Percentiles rank a stretch among this genome's conserved stretches.
phyloP scores from a whole-genome alignment of 495 filamentous ascomycete species.

The Clavariopsis aquatica region DNA sequence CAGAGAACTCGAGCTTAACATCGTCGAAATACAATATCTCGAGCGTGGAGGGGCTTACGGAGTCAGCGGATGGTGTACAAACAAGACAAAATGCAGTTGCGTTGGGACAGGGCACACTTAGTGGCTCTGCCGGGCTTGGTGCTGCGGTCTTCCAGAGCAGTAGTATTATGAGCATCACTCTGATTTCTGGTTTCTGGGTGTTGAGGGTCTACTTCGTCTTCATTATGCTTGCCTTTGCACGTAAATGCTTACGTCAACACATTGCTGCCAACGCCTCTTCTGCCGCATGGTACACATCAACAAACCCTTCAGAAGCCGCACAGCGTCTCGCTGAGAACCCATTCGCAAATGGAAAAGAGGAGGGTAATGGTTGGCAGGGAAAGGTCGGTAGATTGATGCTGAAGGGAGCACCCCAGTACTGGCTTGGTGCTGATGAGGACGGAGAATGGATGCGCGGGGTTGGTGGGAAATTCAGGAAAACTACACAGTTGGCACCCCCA shows the following conservation, averaged over 20 bases:
- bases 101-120: slow-evolving; percentile 45
- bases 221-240: slow-evolving; percentile 76
- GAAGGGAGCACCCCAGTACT: slow-evolving; percentile 67
- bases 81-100: slow-evolving; percentile 56
- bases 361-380: slow-evolving; percentile 76
- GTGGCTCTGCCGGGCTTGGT: slow-evolving; percentile 43
- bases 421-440: slow-evolving; percentile 62
- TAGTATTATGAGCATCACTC: slow-evolving; percentile 70
- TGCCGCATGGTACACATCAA: slow-evolving; percentile 22
- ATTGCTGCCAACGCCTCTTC: slow-evolving; percentile 36
- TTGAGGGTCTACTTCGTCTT: slow-evolving; percentile 76
- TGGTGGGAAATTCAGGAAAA: slow-evolving; percentile 55
- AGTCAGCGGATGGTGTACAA: slow-evolving; percentile 47
- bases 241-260: slow-evolving; percentile 65
- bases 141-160: slow-evolving; percentile 64
- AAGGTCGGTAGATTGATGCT: slow-evolving; percentile 74
- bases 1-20: slow-evolving; percentile 69
- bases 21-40: slow-evolving; percentile 63
- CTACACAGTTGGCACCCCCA: slow-evolving; percentile 24
- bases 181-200: slow-evolving; percentile 70
- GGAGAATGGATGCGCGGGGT: slow-evolving; percentile 61
- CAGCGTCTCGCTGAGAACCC: slow-evolving; percentile 63
- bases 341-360: slow-evolving; percentile 65
- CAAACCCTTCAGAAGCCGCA: slow-evolving; percentile 44
- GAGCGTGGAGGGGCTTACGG: slow-evolving; percentile 53